A percentile compares a stretch with the other conserved stretches of the same genome.
Conservation (phyloP, 352 stramenopile genomes). For the Phytophthora pluvialis region DNA sequence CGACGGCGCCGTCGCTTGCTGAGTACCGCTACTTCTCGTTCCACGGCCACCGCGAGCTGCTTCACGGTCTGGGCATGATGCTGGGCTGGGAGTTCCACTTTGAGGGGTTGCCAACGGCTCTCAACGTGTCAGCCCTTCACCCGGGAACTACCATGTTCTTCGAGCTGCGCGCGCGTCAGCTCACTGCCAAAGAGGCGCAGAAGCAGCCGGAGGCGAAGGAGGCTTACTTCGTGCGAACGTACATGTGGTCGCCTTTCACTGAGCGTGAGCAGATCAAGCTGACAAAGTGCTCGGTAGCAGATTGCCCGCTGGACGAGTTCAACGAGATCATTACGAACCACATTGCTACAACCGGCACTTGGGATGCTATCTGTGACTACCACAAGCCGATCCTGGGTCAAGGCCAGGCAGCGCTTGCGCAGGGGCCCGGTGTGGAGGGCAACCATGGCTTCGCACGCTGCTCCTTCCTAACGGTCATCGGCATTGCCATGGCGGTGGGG, state of each 20-base stretch:
- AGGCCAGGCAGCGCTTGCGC: constrained; percentile 17
- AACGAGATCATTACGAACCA: constrained; percentile 73
- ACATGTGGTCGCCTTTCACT: constrained; percentile 78
- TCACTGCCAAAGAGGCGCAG: constrained; percentile 19
- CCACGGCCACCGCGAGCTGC: constrained; percentile 81
- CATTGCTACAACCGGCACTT: constrained; percentile 72
- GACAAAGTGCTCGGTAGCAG: constrained; percentile 73
- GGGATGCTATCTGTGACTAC: constrained; percentile 87
- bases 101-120: constrained; percentile 60
- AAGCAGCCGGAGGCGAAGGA: constrained; percentile 37
- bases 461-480: constrained; percentile 53
- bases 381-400: constrained; percentile 33
- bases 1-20: constrained; percentile 46
- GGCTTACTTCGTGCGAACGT: constrained; percentile 74
- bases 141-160: constrained; percentile 86
- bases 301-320: constrained; percentile 83
- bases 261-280: constrained; percentile 72
- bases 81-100: constrained; percentile 82
- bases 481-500: constrained; percentile 46
- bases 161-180: constrained; percentile 58
- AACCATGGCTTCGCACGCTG: constrained; percentile 23
- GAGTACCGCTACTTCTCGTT: constrained; percentile 86
- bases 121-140: constrained; percentile 72
- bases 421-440: constrained; percentile 8
- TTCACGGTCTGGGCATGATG: constrained; percentile 83